Evolutionary conservation across 176 grass and related monocot species (phyloP), one percentile per base, ranked within the genome.

Genomic region (Eleusine coracana): DNA sequence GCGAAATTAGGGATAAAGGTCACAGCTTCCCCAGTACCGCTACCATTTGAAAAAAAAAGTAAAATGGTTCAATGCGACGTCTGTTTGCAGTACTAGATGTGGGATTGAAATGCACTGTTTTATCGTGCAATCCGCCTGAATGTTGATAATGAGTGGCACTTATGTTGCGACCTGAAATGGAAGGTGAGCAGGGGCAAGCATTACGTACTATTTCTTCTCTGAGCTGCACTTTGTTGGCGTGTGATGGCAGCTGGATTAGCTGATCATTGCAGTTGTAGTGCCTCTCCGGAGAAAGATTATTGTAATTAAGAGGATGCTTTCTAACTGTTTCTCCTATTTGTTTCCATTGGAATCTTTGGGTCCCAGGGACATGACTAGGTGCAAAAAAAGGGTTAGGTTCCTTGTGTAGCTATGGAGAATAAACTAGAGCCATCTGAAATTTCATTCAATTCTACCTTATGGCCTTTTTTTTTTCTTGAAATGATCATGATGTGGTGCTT

Each of bases 21-120:
- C 20, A 1, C 1, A 5, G 67, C 28, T 64, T 63, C 71, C 25
- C 41, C 23, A 16, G 27, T 3, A 29, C 16, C 17, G 49, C 3
- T 60, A 17, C 70, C 84, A 62, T 74, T 67, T 21, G 10, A 62
- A 21, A 54, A 23, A 69, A 45, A 83, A 16, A 45, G 66, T 82
- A 27, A 7, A 75, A 86, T 73, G 67, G 58, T 66, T 79, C 61
- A 52, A 23, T 51, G 62, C 79, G 61, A n/a, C 41, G 7, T 55
- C 51, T 70, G 75, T 62, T 62, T 74, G 60, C 74, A 45, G 31
- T 41, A 29, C 79, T 74, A 86, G 67, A 74, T 86, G 74, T 89
- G 88, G 74, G 84, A 74, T 74, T 83, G 68, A 74, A 86, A 56
- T 80, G 88, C 88, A 83, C 84, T 39, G 75, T 90, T 90, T 90